Base-by-base conservation (phyloP, 306 rosid genomes). In the Pachyrhizus erosus region DNA sequence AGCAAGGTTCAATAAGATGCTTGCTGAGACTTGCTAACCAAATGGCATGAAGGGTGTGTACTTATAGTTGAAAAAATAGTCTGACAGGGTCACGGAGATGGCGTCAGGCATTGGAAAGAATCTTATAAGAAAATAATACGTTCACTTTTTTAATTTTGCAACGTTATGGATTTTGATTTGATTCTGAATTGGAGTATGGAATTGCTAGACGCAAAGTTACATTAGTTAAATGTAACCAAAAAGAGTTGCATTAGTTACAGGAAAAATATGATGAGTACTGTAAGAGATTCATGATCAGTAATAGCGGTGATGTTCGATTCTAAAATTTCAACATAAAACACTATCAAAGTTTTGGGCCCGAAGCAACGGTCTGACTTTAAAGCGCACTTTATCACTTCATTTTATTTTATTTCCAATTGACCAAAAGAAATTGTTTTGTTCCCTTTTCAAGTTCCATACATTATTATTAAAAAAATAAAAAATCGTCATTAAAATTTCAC, bases 41-140 rank as follows among this genome's bases (percentile, higher is more conserved):
- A 74, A 48, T 73, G 68, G 29, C 52, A 67, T 58, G 62, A n/a
- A 75, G 8, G 60, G 8, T 57, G 5, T 57, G 54, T 26, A 45
- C 74, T 78, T 84, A 79, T 74, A 80, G 67, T 20, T 73, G 81
- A 71, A 84, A 18, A 37, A 45, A 23, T 43, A 34, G 4, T 46
- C 20, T 57, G 15, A 55, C n/a, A 39, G 43, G 31, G 15, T 39
- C 26, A 39, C 29, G 21, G 72, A 21, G 13, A 48, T 52, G 51
- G 51, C 42, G 13, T 75, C 54, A 68, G 24, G 37, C 31, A 76
- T 55, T 27, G 39, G 6, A 5, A 15, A 54, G 26, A 84, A 26
- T 45, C 80, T 49, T 61, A 11, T 11, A 5, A 20, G 65, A 52
- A 52, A 52, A 17, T 52, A 52, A 52, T 52, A 9, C 31, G 2